Evolutionary conservation across 192 early-diverging fungal genomes (phyloP).

Genomic region (Podila epigama): DNA sequence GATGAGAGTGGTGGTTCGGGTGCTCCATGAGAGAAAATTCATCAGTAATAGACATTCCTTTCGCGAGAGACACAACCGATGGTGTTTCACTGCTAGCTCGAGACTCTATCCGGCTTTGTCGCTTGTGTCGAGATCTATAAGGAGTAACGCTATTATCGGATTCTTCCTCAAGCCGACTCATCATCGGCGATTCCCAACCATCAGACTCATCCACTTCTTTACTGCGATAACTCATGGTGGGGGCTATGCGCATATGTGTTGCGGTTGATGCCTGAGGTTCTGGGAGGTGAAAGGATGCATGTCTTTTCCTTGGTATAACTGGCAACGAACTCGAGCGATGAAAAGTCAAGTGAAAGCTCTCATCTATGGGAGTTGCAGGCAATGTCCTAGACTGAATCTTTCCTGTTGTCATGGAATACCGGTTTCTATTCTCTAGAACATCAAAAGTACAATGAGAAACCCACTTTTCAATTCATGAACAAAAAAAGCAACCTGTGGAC

Average conservation of each 20-base stretch:
- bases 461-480: no score
- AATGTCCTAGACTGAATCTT: background rate
- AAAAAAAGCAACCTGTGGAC: background rate
- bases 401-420: background rate
- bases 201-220: conserved; percentile 5
- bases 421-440: no score
- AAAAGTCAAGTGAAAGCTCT: background rate
- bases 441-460: background rate
- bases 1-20: background rate
- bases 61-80: conserved; percentile 9
- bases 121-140: background rate
- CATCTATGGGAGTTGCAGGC: background rate
- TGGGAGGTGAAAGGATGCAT: background rate
- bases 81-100: conserved; percentile 21
- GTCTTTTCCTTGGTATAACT: background rate
- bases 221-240: background rate
- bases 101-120: background rate
- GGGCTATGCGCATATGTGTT: background rate
- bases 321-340: background rate
- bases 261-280: background rate
- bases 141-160: conserved; percentile 7
- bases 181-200: conserved; percentile 2
- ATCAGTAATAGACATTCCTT: conserved; percentile 17
- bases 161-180: conserved; percentile 10
- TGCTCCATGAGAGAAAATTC: no score